Percentiles rank a stretch among this genome's conserved stretches.
Conservation (phyloP, 2,329 filamentous ascomycete species). For the Phoma herbarum region DNA sequence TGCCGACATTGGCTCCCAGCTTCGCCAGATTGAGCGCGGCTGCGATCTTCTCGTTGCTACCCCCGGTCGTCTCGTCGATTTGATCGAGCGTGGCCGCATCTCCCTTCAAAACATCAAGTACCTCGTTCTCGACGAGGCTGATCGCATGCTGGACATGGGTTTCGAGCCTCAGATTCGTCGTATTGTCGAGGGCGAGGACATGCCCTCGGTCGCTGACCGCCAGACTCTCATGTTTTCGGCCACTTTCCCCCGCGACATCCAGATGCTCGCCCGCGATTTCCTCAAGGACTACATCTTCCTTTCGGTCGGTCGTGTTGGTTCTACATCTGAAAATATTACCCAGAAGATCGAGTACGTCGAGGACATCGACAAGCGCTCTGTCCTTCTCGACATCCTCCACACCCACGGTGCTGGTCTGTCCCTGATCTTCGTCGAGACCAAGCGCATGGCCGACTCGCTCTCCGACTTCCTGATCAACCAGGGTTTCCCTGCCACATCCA, state of each 20-base stretch:
- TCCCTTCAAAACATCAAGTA: slow-evolving; percentile 99
- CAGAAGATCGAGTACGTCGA: slow-evolving; percentile 99
- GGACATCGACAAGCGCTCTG: slow-evolving; percentile 96
- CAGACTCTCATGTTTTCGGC: slow-evolving; percentile 99
- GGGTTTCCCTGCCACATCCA: slow-evolving; percentile 96
- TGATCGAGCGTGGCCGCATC: slow-evolving; percentile 98
- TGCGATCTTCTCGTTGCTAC: slow-evolving; percentile 98
- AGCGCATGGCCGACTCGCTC: slow-evolving; percentile 98
- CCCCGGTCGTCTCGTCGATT: slow-evolving; percentile 93
- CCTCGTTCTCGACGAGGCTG: slow-evolving; percentile 96
- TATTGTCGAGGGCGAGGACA: slow-evolving; percentile 98
- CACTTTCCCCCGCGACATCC: slow-evolving; percentile 98
- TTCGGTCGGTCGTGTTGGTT: slow-evolving; percentile 97
- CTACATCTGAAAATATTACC: slow-evolving; percentile 99
- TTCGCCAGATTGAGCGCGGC: slow-evolving; percentile 96
- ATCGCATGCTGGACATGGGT: slow-evolving; percentile 99
- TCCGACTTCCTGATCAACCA: slow-evolving; percentile 99
- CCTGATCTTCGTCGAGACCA: slow-evolving; percentile 98
- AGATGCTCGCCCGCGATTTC: slow-evolving; percentile 99
- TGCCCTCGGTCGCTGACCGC: slow-evolving; percentile 82
- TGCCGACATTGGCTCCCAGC: slow-evolving; percentile 97
- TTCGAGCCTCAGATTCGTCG: slow-evolving; percentile 99
- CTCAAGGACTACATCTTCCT: slow-evolving; percentile 99
- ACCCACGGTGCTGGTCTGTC: slow-evolving; percentile 89
- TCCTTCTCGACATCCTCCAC: slow-evolving; percentile 96